These are phyloP conservation scores for Furcasterigmium sp. DNA, from an alignment of 2,329 filamentous ascomycete genomes.

Conservation along the genomic window DNA sequence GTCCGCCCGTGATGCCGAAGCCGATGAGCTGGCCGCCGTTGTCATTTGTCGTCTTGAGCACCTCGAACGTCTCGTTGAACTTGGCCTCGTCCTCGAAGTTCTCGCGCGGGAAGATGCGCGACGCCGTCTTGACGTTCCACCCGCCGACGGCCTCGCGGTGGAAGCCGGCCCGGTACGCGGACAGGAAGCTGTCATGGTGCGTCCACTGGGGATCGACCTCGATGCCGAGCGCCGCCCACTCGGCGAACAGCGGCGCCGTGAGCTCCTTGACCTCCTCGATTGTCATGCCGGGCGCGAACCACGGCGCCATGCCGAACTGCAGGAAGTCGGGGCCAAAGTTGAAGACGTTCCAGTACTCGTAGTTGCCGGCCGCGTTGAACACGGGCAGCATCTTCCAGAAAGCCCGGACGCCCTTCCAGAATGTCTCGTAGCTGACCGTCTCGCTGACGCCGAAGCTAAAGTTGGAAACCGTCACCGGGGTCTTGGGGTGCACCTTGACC, in stretches of 20 bases:
- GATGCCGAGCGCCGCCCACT: conserved; percentile 24
- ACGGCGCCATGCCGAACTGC: conserved; percentile 21
- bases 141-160: conserved; percentile 11
- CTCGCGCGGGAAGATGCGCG: conserved; percentile 25
- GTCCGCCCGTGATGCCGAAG: conserved; percentile 21
- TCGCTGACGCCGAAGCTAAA: conserved; percentile 27
- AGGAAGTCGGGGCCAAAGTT: conserved; percentile 17
- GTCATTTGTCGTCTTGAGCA: conserved; percentile 16
- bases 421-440: conserved; percentile 14
- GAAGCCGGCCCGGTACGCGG: conserved; percentile 18
- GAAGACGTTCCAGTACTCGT: conserved; percentile 19
- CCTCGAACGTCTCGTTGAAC: conserved; percentile 22
- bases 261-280: conserved; percentile 27
- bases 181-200: conserved; percentile 17
- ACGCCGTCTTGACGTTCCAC: conserved; percentile 4
- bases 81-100: conserved; percentile 21
- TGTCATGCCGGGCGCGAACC: conserved; percentile 20
- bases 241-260: conserved; percentile 24
- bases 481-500: conserved; percentile 40
- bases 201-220: conserved; percentile 15
- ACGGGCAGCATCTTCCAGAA: conserved; percentile 17
- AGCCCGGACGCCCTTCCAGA: conserved; percentile 19
- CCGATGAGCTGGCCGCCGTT: conserved; percentile 20
- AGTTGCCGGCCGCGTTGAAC: conserved; percentile 14
- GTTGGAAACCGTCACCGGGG: conserved; percentile 33